Conservation (phyloP, 164 flowering plant species). For the Buxus sempervirens region DNA sequence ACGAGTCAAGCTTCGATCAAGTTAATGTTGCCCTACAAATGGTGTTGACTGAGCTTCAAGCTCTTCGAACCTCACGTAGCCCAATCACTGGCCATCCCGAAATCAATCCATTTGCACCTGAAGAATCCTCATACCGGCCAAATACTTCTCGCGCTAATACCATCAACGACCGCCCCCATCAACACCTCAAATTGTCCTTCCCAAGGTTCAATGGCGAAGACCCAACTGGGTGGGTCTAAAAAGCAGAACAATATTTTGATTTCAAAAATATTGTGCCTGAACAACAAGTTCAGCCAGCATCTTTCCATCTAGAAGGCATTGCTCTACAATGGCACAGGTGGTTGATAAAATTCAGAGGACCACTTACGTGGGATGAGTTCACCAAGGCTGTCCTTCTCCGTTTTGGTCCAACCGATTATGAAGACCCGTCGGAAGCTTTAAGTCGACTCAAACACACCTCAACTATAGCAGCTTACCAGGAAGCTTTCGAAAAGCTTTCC, state of each 20-base stretch:
- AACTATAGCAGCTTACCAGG: not conserved
- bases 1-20: slow-evolving; percentile 11
- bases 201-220: not conserved
- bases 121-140: slow-evolving; percentile 6
- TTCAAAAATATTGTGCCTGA: not conserved
- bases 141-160: not conserved
- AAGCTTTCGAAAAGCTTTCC: not conserved
- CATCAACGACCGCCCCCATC: not conserved
- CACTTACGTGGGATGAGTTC: not conserved
- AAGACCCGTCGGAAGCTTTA: not conserved
- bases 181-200: slow-evolving; percentile 4
- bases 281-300: slow-evolving; percentile 2
- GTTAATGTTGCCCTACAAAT: not conserved
- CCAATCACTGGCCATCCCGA: not conserved
- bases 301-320: not conserved
- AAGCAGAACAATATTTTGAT: slow-evolving; percentile 5
- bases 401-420: slow-evolving; percentile 5
- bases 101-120: not conserved
- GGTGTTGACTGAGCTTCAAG: slow-evolving; percentile 7
- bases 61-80: not conserved
- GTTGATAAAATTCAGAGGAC: not conserved
- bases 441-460: not conserved
- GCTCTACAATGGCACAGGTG: slow-evolving; percentile 2
- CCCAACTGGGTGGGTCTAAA: slow-evolving; percentile 1
- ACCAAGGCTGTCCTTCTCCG: not conserved